These are phyloP conservation scores for Saccharomyces hybrid DNA, from an alignment of 1,139 yeast genomes.

Conservation along the genomic window DNA sequence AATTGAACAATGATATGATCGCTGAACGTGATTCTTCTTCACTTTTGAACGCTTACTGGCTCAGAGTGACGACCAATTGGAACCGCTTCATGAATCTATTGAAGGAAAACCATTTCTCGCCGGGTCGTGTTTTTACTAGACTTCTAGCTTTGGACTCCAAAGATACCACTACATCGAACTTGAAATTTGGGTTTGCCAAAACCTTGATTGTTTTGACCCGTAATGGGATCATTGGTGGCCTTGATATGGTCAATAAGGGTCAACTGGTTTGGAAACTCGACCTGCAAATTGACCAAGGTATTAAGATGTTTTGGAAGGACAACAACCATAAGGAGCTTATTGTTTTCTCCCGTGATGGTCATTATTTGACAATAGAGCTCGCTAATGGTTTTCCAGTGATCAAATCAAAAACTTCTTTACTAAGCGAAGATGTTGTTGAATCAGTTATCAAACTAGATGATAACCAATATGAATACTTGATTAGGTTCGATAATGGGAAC, in stretches of 20 bases:
- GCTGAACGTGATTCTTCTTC: conserved; percentile 34
- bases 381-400: background rate
- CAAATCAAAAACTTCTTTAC: background rate
- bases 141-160: conserved; percentile 15
- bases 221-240: conserved; percentile 38
- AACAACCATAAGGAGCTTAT: conserved; percentile 15
- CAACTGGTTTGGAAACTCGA: conserved; percentile 37
- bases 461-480: background rate
- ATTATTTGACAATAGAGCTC: conserved; percentile 10
- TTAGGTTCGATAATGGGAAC: conserved; percentile 2
- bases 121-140: conserved; percentile 22
- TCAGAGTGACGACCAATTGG: conserved; percentile 37
- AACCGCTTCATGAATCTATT: conserved; percentile 17
- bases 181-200: conserved; percentile 45
- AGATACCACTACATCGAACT: conserved; percentile 14
- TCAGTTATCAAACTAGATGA: conserved; percentile 2
- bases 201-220: conserved; percentile 39
- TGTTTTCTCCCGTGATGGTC: conserved; percentile 28
- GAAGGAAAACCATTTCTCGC: conserved; percentile 16
- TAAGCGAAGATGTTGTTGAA: conserved; percentile 1
- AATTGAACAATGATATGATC: conserved; percentile 34
- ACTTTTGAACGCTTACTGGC: conserved; percentile 37
- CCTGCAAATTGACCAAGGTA: conserved; percentile 20
- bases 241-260: conserved; percentile 37
- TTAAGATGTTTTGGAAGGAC: conserved; percentile 16